A percentile compares a stretch with the other conserved stretches of the same genome.
Conservation (phyloP, 495 filamentous ascomycete species). For the Hypoxylon fragiforme region DNA sequence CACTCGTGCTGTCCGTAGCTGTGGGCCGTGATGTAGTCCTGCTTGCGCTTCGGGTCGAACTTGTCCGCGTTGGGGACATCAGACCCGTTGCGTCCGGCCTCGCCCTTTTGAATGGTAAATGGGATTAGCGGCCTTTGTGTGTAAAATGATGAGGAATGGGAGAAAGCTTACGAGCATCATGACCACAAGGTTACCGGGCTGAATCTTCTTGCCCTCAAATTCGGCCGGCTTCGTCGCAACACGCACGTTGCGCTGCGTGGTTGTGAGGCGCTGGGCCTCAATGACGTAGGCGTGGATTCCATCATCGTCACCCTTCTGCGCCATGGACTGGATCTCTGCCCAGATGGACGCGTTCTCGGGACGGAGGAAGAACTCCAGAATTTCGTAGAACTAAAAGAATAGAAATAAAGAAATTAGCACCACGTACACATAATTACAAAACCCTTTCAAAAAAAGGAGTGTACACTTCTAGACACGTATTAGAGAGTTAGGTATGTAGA, state of each 20-base stretch:
- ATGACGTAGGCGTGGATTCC: conserved; percentile 32
- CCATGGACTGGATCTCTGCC: conserved; percentile 52
- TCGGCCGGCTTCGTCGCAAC: conserved; percentile 27
- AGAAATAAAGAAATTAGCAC: too few species aligned
- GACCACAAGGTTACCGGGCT: conserved; percentile 34
- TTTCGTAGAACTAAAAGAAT: conserved; percentile 44
- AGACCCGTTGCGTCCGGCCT: conserved; percentile 32
- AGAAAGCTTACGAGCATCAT: conserved; percentile 38
- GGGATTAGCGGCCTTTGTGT: too few species aligned
- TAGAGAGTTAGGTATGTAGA: background rate
- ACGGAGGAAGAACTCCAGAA: conserved; percentile 49
- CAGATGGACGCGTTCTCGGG: conserved; percentile 52
- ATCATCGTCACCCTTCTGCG: conserved; percentile 40
- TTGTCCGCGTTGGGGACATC: conserved; percentile 25
- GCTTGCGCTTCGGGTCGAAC: conserved; percentile 31
- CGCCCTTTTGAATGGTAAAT: conserved; percentile 25
- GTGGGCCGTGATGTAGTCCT: conserved; percentile 22
- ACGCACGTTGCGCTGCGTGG: conserved; percentile 34
- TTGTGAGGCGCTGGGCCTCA: conserved; percentile 40
- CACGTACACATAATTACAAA: too few species aligned
- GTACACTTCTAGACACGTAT: background rate
- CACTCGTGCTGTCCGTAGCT: conserved; percentile 42
- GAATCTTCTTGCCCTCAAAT: conserved; percentile 34
- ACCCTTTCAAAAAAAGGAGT: background rate
- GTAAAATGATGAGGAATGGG: too few species aligned